Percentiles rank a stretch among this genome's conserved stretches.
Evolutionary conservation across 768 basidiomycete species (phyloP).

Genomic region (Tylopilus rubrobrunneus): DNA sequence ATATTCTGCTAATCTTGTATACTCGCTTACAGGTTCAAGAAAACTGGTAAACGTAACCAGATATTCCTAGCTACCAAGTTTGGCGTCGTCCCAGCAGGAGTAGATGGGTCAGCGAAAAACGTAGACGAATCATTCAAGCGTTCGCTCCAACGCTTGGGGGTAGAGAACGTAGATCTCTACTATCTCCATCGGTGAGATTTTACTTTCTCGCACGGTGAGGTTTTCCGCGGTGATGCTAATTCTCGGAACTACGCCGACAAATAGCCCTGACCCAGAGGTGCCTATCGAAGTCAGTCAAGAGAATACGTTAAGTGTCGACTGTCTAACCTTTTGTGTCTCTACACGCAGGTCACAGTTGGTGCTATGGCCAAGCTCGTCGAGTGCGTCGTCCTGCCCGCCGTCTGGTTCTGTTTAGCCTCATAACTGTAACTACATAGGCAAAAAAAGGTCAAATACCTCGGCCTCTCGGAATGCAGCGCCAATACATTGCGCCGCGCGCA

Average conservation of each 20-base stretch:
- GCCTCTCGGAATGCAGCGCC: constrained; percentile 40
- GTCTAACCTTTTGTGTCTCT: neutral
- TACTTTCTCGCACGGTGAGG: neutral
- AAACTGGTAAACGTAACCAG: constrained; percentile 12
- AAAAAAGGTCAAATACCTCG: constrained; percentile 43
- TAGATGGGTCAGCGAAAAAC: constrained; percentile 41
- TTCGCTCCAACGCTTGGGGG: constrained; percentile 39
- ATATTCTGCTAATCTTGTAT: neutral
- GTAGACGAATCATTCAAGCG: constrained; percentile 34
- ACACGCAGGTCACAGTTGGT: constrained; percentile 35
- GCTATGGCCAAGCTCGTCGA: constrained; percentile 53
- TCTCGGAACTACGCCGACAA: neutral
- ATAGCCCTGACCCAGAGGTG: constrained; percentile 1
- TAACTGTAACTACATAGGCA: constrained; percentile 11
- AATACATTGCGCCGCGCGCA: constrained; percentile 47
- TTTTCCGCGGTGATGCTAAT: neutral
- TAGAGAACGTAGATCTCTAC: constrained; percentile 21
- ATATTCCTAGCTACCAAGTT: constrained; percentile 67
- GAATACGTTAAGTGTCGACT: neutral
- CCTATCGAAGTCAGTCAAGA: constrained; percentile 1
- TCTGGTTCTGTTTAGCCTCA: neutral
- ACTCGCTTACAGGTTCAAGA: neutral
- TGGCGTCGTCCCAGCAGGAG: constrained; percentile 28
- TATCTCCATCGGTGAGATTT: constrained; percentile 1
- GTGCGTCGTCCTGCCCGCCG: constrained; percentile 23